phyloP scores from a whole-genome alignment of 495 filamentous ascomycete genomes.

The Pseudevernia furfuracea region DNA sequence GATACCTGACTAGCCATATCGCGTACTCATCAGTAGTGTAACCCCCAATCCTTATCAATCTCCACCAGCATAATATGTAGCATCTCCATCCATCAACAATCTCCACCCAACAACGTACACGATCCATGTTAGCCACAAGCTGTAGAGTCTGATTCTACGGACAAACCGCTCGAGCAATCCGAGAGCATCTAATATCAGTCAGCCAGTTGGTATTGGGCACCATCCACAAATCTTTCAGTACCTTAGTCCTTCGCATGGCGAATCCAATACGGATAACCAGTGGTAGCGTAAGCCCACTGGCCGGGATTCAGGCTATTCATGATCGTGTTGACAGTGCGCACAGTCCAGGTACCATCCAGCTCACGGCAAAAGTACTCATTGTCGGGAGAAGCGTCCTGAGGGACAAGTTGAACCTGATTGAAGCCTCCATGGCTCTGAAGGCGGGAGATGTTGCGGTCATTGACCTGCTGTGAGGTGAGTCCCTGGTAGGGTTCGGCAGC shows the following conservation, averaged over 20 bases:
- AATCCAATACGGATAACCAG: slow-evolving; percentile 22
- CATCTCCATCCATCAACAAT: neutral
- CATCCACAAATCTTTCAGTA: neutral
- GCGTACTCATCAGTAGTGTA: neutral
- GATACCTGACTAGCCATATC: neutral
- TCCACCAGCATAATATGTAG: neutral
- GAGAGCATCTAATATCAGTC: neutral
- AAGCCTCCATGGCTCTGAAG: neutral
- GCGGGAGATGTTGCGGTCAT: neutral
- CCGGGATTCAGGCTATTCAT: slow-evolving; percentile 27
- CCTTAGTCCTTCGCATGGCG: slow-evolving; percentile 16
- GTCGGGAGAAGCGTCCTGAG: slow-evolving; percentile 12
- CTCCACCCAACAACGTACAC: neutral
- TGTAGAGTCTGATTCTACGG: neutral
- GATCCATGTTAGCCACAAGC: neutral
- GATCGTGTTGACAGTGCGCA: slow-evolving; percentile 27
- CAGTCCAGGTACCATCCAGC: slow-evolving; percentile 25
- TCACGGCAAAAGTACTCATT: slow-evolving; percentile 27
- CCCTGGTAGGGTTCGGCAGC: slow-evolving; percentile 1
- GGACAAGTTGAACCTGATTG: slow-evolving; percentile 12
- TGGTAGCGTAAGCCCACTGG: slow-evolving; percentile 18
- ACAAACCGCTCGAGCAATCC: neutral
- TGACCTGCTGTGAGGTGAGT: neutral
- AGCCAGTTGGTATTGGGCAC: neutral
- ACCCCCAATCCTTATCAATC: neutral